Evolutionary conservation across 108 stramenopile genomes (phyloP), one percentile per base, ranked within the genome.

Genomic region (Stephanodiscus minutulus): DNA sequence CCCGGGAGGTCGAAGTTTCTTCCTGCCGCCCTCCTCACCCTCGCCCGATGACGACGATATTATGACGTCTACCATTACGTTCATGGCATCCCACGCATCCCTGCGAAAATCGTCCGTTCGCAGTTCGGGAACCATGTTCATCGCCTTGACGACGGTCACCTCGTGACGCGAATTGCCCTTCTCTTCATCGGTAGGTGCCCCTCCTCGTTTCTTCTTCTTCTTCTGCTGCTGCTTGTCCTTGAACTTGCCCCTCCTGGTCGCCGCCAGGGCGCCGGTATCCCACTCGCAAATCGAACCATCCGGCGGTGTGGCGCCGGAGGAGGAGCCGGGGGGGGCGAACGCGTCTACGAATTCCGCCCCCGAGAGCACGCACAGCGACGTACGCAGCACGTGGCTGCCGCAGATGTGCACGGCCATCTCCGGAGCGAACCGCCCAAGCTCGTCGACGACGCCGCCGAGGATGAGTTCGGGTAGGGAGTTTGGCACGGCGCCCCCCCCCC

Each of bases 361-460:
- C 35, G 85, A 86, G 31, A 93, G 72, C 8, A 92, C 85, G 61
- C 86, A 91, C 8, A 94, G 50, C 1, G 91, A 72, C 12, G 93
- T 82, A 43, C 93, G 70, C 25, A 94, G 65, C 1, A 94, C 93
- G 70, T 94, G 93, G 22, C 88, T 88, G 11, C 91, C 93, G 76
- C 93, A 94, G 8, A 94, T 71, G 74, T 94, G 93, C n/a, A 83
- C 82, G 5, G 87, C 79, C 58, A 94, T 71, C 29, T 91, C 81
- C 1, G 82, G 27, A 53, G 84, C 79, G 50, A 70, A 76, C n/a
- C 76, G 86, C 20, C 62, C 58, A 31, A 94, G 70, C 63, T 94
- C 93, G 21, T 87, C 82, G 5, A 85, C 64, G n/a, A n/a, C 25
- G 88, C 59, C 8, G n/a, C 59, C 72, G 22, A 76, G 52, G 36